Evolutionary conservation across 495 filamentous ascomycete species (phyloP), one percentile per base, ranked within the genome.

Genomic region (Xanthoparmelia taractica): DNA sequence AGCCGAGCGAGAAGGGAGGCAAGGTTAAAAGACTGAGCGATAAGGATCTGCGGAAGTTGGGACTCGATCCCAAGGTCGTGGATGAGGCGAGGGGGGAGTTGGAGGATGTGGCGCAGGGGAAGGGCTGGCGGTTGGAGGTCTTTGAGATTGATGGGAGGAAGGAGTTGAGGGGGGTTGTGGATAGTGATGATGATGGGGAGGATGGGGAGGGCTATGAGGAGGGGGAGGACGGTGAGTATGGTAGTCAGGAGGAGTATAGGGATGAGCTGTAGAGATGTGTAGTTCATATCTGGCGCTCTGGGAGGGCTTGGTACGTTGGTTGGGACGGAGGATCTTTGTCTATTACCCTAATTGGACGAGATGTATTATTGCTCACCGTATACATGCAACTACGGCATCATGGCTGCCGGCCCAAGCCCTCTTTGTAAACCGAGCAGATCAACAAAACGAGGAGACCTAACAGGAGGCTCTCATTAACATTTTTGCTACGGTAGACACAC

Each of bases 41-140:
- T 45, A 82, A 87, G 45, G 84, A 87, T 41, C 69, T 96, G 56
- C 81, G 83, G 69, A 84, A 87, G 67, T 74, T 89, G 64, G 82
- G 87, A 27, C 74, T 96, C n/a, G 83, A 87, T 64, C 81, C 83
- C 11, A 79, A 87, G 59, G 78, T 82, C 61, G 74, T 94, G 4
- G 86, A 91, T 60, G 76, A 79, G 61, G 74, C 91, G 63, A 80
- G 78, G 68, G 79, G 84, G 63, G 77, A 87, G 70, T 72, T 75
- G 63, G 76, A 74, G 66, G 73, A 73, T 56, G 59, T 74, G 68
- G 73, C 75, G 15, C 61, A 73, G 25, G 78, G 76, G 40, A 33
- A 76, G 34, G 75, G 77, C 27, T 82, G 79, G 79, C 76, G 70
- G 11, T 63, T 82, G 63, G 79, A 82, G 62, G 68, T 77, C 2